Base-by-base conservation (phyloP, 108 stramenopile species). In the Nannochloropsis granulata region DNA sequence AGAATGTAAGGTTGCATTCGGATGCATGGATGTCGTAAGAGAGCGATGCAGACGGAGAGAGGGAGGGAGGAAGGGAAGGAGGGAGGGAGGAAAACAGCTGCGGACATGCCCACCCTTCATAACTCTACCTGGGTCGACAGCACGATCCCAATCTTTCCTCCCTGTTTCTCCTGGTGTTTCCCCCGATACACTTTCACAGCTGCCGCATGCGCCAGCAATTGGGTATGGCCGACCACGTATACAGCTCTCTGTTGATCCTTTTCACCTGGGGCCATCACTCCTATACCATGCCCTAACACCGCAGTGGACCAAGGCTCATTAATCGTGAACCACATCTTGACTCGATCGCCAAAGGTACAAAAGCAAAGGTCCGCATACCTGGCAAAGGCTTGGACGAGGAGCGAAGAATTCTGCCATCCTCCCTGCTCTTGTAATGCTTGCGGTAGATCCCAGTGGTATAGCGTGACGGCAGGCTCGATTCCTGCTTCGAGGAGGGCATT, bases 391-490 rank as follows among this genome's bases (percentile, higher is more conserved):
- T 71, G 82, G 10, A 82, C 82, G 24, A 86, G 90, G 16, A 45
- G 44, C 16, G 84, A 43, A 34, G 13, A 21, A 16, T 71, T 81
- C 42, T 84, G 85, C 71, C 93, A 87, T 92, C 95, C 95, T 56
- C 97, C 97, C 44, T 93, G 92, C 81, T 89, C 85, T 83, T 97
- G 90, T 34, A 98, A 83, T 16, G 83, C 81, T 83, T 95, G 94
- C 13, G 97, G 97, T 19, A 97, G 85, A 87, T 98, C 97, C 97
- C 97, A 98, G 85, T 98, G 97, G 82, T 93, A 97, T 23, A 98
- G 86, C 0, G 96, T 97, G 1, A 95, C 92, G 82, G 91, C 92
- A 26, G 97, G 97, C 43, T 92, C 91, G 82, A 98, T 95, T 82
- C 87, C 92, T 79, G 93, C 79, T 44, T 88, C 89, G 44, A 96